Conservation (phyloP, 169 alveolate species). For the Plasmodium fragile region DNA sequence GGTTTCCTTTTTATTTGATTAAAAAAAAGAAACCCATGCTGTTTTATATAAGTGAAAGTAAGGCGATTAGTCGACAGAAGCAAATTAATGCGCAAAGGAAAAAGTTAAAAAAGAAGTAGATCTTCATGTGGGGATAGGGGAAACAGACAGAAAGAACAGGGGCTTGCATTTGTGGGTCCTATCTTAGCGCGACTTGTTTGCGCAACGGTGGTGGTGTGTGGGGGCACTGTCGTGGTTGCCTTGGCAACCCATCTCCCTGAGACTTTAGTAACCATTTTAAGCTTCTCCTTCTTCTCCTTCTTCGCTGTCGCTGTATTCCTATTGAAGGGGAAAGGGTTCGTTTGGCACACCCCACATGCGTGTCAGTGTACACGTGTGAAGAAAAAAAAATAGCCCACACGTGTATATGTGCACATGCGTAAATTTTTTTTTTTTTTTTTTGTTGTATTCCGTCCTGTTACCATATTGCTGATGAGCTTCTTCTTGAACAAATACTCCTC, state of each 20-base stretch:
- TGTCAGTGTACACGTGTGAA: neutral
- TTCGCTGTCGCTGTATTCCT: conserved; percentile 49
- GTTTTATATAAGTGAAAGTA: conserved; percentile 86
- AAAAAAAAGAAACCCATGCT: conserved; percentile 82
- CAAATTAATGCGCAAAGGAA: conserved; percentile 83
- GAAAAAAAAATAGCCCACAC: neutral
- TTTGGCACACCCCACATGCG: neutral
- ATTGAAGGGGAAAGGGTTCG: conserved; percentile 9
- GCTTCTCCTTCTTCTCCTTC: conserved; percentile 59
- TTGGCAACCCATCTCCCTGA: neutral
- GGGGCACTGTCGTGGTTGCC: neutral
- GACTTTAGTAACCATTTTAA: neutral
- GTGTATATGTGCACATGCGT: neutral
- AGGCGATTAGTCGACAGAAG: conserved; percentile 84
- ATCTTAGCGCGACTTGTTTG: neutral
- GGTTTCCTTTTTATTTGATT: conserved; percentile 83
- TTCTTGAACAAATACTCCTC: conserved; percentile 46
- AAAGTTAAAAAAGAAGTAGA: conserved; percentile 77
- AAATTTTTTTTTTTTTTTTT: conserved; percentile 12
- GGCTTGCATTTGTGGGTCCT: neutral
- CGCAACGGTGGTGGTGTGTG: neutral
- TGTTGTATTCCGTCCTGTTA: neutral
- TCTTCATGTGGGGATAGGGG: neutral
- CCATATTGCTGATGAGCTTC: conserved; percentile 59
- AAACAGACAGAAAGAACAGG: neutral